These are phyloP conservation scores for Aspergillus taichungensis DNA, from an alignment of 495 filamentous ascomycete species.

Conservation along the genomic window DNA sequence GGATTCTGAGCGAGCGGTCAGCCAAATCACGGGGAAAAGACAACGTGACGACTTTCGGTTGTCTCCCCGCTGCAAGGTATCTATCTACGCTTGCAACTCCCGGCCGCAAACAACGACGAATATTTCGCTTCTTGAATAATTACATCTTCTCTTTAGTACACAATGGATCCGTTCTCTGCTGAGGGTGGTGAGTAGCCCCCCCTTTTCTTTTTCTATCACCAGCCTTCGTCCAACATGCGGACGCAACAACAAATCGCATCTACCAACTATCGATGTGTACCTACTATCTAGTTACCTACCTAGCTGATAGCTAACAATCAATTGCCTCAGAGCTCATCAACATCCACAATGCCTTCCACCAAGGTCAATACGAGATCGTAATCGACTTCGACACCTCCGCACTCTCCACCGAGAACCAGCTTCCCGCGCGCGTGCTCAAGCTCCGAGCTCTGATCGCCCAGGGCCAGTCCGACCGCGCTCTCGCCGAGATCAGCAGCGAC, in stretches of 20 bases:
- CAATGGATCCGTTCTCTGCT: conserved; percentile 89
- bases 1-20: no score
- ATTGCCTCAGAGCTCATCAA: conserved; percentile 71
- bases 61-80: not conserved
- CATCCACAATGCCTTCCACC: conserved; percentile 91
- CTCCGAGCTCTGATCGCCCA: conserved; percentile 76
- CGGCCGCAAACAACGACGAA: not conserved
- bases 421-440: conserved; percentile 70
- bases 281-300: no score
- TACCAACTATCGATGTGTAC: no score
- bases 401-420: conserved; percentile 65
- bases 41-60: conserved; percentile 19
- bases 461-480: conserved; percentile 63
- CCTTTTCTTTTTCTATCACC: not conserved
- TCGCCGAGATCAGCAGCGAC: conserved; percentile 57
- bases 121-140: not conserved
- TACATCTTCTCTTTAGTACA: not conserved
- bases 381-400: conserved; percentile 69
- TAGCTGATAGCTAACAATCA: no score
- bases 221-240: conserved; percentile 8
- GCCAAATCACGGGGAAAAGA: conserved; percentile 6
- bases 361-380: conserved; percentile 77
- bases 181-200: conserved; percentile 58
- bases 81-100: not conserved
- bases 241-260: not conserved